phyloP scores from a whole-genome alignment of 306 rosid species.

The Mucuna pruriens region DNA sequence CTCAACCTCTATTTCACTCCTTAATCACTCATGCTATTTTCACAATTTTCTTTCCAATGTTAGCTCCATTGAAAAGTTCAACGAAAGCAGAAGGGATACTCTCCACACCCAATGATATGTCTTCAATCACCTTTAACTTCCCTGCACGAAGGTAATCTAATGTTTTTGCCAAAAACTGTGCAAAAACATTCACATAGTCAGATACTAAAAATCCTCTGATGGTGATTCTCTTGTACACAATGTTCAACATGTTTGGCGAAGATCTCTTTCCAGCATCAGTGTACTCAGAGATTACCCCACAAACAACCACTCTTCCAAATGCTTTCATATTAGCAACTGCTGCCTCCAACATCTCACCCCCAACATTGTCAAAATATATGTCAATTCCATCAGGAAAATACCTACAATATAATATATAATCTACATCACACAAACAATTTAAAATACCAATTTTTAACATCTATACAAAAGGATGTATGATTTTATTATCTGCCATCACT shows the following conservation, averaged over 20 bases:
- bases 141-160: constrained; percentile 50
- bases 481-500: neutral
- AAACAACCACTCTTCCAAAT: constrained; percentile 66
- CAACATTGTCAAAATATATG: constrained; percentile 84
- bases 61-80: constrained; percentile 65
- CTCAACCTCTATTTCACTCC: neutral
- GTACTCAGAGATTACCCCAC: constrained; percentile 73
- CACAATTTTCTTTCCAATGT: constrained; percentile 72
- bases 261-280: constrained; percentile 48
- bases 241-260: constrained; percentile 54
- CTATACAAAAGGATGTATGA: neutral
- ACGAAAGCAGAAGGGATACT: constrained; percentile 64
- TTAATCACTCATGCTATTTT: constrained; percentile 42
- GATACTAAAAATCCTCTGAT: constrained; percentile 59
- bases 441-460: neutral
- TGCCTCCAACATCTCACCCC: constrained; percentile 71
- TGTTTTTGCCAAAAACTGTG: constrained; percentile 54
- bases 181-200: constrained; percentile 45
- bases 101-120: constrained; percentile 61
- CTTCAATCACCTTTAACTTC: constrained; percentile 54
- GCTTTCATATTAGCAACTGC: constrained; percentile 65
- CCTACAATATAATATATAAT: constrained; percentile 37
- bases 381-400: constrained; percentile 79
- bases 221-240: constrained; percentile 65
- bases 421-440: neutral